phyloP scores from a whole-genome alignment of 148 eudicot genomes.

The Drosera capensis region DNA sequence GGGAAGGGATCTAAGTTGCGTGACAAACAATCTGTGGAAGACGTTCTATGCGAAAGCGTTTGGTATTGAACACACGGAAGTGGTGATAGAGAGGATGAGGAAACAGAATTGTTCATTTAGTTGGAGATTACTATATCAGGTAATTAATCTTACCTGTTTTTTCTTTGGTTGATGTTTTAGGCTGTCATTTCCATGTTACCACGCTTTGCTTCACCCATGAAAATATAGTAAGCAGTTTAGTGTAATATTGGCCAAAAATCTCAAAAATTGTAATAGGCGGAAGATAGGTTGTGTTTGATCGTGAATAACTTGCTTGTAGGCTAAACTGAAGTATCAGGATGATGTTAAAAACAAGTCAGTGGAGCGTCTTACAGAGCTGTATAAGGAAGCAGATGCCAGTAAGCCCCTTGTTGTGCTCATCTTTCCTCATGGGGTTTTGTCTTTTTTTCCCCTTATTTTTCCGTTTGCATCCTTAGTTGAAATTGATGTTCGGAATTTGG shows the following conservation, averaged over 20 bases:
- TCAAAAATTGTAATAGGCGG: not conserved
- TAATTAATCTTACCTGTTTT: conserved; percentile 8
- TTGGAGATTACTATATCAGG: conserved; percentile 80
- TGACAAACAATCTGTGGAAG: conserved; percentile 80
- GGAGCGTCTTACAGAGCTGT: conserved; percentile 43
- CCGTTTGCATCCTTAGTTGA: not conserved
- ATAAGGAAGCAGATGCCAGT: conserved; percentile 52
- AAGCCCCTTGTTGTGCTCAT: conserved; percentile 12
- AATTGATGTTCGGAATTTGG: not conserved
- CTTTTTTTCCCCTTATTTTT: too few species aligned
- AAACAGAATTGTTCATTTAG: conserved; percentile 17
- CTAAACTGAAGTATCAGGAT: conserved; percentile 44
- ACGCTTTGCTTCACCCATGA: not conserved
- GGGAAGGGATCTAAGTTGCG: conserved; percentile 78
- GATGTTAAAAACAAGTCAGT: conserved; percentile 31
- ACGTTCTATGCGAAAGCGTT: conserved; percentile 42
- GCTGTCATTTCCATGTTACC: not conserved
- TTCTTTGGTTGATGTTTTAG: conserved; percentile 1
- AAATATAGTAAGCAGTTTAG: not conserved
- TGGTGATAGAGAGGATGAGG: conserved; percentile 40
- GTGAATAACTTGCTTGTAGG: conserved; percentile 26
- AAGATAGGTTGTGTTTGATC: not conserved
- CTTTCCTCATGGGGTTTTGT: too few species aligned
- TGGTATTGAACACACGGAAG: conserved; percentile 28
- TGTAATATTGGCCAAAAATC: not conserved